phyloP scores from a whole-genome alignment of 202 grass and related monocot genomes.

The Carex arenaria region DNA sequence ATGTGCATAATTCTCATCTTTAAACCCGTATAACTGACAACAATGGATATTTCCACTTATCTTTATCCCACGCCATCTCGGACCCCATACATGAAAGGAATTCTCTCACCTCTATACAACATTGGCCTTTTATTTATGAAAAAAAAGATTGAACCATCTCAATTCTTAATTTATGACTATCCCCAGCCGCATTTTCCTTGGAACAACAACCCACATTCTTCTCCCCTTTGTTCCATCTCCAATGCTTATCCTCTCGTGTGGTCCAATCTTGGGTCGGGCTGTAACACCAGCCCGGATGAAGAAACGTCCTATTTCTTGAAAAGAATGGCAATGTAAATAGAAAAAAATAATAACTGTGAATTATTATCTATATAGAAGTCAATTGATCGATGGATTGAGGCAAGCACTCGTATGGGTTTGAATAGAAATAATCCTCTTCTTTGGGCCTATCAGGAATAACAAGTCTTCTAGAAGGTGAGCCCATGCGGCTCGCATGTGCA shows the following conservation, averaged over 20 bases:
- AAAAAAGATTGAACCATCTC: background rate
- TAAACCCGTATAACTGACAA: slow-evolving; percentile 14
- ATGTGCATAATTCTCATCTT: slow-evolving; percentile 15
- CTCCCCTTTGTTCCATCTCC: background rate
- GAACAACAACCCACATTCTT: background rate
- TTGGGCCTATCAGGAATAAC: slow-evolving; percentile 77
- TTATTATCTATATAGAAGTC: slow-evolving; percentile 23
- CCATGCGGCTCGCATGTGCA: slow-evolving; percentile 68
- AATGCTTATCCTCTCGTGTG: background rate
- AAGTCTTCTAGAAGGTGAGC: slow-evolving; percentile 54
- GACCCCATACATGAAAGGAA: background rate
- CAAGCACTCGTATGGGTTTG: slow-evolving; percentile 90
- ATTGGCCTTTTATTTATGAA: slow-evolving; percentile 10
- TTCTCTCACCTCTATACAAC: slow-evolving; percentile 17
- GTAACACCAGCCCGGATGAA: background rate
- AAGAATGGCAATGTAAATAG: slow-evolving; percentile 23
- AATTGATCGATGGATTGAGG: slow-evolving; percentile 43
- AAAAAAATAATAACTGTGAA: slow-evolving; percentile 15
- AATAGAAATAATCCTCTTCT: slow-evolving; percentile 98
- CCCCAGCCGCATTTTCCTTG: background rate
- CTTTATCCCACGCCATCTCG: slow-evolving; percentile 11
- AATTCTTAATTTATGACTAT: slow-evolving; percentile 10
- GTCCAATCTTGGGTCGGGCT: slow-evolving; percentile 10
- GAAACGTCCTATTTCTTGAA: slow-evolving; percentile 1
- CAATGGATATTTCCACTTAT: slow-evolving; percentile 20